Evolutionary conservation across 176 grass and related monocot species (phyloP).

Genomic region (Poa pratensis): DNA sequence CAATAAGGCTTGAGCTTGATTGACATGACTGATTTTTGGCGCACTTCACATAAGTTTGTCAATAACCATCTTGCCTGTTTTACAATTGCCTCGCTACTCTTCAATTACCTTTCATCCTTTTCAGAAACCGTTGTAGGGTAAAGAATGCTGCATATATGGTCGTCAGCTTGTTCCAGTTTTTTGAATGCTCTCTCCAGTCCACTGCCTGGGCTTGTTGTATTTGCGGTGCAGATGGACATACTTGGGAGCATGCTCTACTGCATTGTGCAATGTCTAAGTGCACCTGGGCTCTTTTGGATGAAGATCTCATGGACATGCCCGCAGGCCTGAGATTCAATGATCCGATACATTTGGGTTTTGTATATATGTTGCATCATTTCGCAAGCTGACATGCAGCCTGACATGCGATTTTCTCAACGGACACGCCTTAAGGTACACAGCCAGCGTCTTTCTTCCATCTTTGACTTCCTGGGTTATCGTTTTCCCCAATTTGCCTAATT

Average conservation of each 20-base stretch:
- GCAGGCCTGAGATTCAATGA: not conserved
- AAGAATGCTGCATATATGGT: not conserved
- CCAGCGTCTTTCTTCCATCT: not conserved
- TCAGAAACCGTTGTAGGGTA: not conserved
- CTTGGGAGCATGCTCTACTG: not conserved
- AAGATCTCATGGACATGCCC: not conserved
- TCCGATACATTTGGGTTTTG: not conserved
- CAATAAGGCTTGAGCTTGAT: not conserved
- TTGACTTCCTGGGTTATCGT: not conserved
- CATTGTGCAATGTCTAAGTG: not conserved
- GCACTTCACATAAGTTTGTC: not conserved
- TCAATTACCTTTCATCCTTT: slow-evolving; percentile 1
- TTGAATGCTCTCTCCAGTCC: not conserved
- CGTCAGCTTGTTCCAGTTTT: not conserved
- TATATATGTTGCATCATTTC: not conserved
- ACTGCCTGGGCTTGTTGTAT: not conserved
- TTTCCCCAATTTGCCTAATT: not conserved
- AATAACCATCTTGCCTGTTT: not conserved
- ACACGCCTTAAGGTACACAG: not conserved
- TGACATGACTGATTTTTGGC: not conserved
- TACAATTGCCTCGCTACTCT: not conserved
- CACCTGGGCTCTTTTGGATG: not conserved
- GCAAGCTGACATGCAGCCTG: not conserved
- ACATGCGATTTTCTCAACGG: not conserved
- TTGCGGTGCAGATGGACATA: not conserved